A percentile compares a stretch with the other conserved stretches of the same genome.
These are phyloP conservation scores for Lipomyces sp. DNA, from an alignment of 805 yeast genomes.

Conservation along the genomic window DNA sequence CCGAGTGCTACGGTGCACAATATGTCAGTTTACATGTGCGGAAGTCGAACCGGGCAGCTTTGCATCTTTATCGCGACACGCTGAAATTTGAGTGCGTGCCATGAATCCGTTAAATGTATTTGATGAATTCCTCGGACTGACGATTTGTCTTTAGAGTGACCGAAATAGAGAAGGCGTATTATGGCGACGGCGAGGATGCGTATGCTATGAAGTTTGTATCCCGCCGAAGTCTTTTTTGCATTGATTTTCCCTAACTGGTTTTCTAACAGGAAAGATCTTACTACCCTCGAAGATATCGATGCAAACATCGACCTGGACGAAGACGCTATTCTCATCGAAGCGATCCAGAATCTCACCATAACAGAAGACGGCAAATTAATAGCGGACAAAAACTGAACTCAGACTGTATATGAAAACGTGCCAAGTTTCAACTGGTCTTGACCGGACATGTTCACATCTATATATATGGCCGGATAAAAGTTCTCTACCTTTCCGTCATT, in stretches of 20 bases:
- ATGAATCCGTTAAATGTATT: too few relatives aligned
- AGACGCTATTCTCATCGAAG: slow-evolving; percentile 20
- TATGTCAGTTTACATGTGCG: slow-evolving; percentile 91
- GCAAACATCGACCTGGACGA: slow-evolving; percentile 16
- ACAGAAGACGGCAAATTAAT: slow-evolving; percentile 13
- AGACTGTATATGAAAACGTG: too few relatives aligned
- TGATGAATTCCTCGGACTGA: neutral
- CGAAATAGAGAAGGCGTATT: slow-evolving; percentile 80
- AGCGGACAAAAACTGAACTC: too few relatives aligned
- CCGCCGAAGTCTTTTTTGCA: neutral
- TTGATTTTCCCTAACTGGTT: neutral
- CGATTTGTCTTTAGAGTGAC: slow-evolving; percentile 45
- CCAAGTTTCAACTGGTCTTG: too few relatives aligned
- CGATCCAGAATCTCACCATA: slow-evolving; percentile 19
- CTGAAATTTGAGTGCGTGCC: slow-evolving; percentile 57
- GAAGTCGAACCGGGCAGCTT: slow-evolving; percentile 88
- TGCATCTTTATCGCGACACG: slow-evolving; percentile 85
- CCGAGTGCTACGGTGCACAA: slow-evolving; percentile 76
- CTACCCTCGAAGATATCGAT: slow-evolving; percentile 17
- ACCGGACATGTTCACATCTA: too few relatives aligned
- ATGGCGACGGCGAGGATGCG: slow-evolving; percentile 97
- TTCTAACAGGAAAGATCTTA: slow-evolving; percentile 15
- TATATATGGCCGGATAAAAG: too few relatives aligned
- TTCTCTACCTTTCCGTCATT: too few relatives aligned
- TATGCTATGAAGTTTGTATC: slow-evolving; percentile 78